Evolutionary conservation across 495 filamentous ascomycete species (phyloP).

Genomic region (Neurospora pannonica): DNA sequence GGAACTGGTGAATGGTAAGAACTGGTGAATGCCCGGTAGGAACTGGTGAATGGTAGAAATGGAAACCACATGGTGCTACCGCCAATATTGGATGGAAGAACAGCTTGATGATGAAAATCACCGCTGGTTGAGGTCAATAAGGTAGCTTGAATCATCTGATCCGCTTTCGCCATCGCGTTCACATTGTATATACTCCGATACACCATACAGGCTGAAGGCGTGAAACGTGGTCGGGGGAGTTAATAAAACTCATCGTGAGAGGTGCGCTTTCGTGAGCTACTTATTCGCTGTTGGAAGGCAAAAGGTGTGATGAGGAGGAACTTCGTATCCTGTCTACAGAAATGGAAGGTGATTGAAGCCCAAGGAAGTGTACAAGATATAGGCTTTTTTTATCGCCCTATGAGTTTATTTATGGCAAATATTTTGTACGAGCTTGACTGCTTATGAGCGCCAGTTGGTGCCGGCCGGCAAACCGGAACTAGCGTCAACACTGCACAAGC

Average conservation of each 20-base stretch:
- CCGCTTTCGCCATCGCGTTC: background rate
- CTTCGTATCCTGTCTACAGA: background rate
- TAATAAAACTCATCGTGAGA: background rate
- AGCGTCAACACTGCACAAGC: background rate
- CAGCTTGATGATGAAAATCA: background rate
- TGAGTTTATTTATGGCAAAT: background rate
- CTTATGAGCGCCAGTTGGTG: background rate
- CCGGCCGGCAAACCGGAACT: background rate
- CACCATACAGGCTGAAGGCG: background rate
- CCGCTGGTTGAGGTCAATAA: background rate
- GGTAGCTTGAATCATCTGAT: background rate
- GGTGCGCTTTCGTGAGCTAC: background rate
- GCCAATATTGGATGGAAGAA: background rate
- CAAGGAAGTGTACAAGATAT: background rate
- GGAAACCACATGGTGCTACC: background rate
- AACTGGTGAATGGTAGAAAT: background rate
- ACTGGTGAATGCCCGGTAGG: background rate
- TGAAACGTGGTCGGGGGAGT: background rate
- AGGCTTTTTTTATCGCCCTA: background rate
- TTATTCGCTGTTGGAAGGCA: background rate
- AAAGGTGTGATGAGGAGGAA: too few species aligned
- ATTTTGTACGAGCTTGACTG: background rate
- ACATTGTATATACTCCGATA: background rate
- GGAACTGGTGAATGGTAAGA: background rate
- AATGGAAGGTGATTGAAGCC: background rate